phyloP scores from a whole-genome alignment of 2,329 filamentous ascomycete genomes.

The Macroventuria anomochaeta region DNA sequence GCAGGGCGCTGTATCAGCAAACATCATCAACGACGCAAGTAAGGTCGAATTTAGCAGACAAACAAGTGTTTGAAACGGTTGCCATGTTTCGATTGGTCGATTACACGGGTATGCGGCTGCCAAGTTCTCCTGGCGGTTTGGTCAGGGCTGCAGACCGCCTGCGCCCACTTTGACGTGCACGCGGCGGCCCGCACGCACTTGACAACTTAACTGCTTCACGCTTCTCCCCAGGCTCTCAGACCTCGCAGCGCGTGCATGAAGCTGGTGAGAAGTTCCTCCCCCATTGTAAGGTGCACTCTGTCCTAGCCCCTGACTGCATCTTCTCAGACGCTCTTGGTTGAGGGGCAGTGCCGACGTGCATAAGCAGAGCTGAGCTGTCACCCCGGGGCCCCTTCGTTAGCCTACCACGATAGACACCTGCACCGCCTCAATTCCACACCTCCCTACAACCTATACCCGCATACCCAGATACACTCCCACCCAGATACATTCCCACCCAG shows the following conservation, averaged over 20 bases:
- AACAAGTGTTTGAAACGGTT: neutral
- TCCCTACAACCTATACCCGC: neutral
- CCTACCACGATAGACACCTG: neutral
- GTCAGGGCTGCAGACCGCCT: constrained; percentile 15
- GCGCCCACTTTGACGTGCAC: constrained; percentile 20
- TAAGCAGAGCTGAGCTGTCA: constrained; percentile 28
- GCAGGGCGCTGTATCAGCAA: neutral
- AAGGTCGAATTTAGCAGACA: neutral
- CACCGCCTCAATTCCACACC: neutral
- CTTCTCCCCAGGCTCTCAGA: constrained; percentile 4
- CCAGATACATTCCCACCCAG: too few species aligned
- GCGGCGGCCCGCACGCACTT: constrained; percentile 24
- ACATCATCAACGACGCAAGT: neutral
- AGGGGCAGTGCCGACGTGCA: constrained; percentile 15
- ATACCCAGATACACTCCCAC: neutral
- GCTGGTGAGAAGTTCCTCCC: neutral
- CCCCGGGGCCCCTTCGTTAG: neutral
- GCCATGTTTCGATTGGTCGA: constrained; percentile 26
- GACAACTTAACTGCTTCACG: constrained; percentile 11
- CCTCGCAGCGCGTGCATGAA: constrained; percentile 2
- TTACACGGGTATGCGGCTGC: constrained; percentile 32
- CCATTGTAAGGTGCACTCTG: neutral
- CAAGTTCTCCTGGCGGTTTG: constrained; percentile 27
- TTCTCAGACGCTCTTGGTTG: neutral
- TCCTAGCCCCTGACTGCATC: neutral